These are phyloP conservation scores for Amylostereum areolatum DNA, from an alignment of 1,284 basidiomycete genomes.

Conservation along the genomic window DNA sequence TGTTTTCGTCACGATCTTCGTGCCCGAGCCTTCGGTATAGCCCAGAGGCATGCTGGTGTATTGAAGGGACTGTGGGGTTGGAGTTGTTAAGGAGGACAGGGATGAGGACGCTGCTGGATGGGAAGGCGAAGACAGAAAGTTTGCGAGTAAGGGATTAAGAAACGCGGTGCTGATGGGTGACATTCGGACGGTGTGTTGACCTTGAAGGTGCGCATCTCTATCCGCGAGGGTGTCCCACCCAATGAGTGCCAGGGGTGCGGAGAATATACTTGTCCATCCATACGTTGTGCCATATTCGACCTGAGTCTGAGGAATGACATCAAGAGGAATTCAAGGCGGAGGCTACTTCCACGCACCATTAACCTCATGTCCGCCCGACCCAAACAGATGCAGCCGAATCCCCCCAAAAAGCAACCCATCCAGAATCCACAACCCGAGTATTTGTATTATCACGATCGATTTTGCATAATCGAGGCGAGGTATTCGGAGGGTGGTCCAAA, in stretches of 20 bases:
- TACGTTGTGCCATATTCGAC: neutral
- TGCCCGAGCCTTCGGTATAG: constrained; percentile 32
- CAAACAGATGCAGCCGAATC: constrained; percentile 24
- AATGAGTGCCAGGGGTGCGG: constrained; percentile 41
- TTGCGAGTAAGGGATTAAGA: constrained; percentile 60
- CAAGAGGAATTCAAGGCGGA: neutral
- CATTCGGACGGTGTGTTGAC: constrained; percentile 86
- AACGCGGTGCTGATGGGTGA: constrained; percentile 86
- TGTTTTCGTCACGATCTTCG: constrained; percentile 23
- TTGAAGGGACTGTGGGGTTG: constrained; percentile 60
- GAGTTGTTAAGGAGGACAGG: constrained; percentile 92
- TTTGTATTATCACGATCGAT: constrained; percentile 53
- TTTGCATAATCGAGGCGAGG: constrained; percentile 69
- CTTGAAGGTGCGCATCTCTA: constrained; percentile 60
- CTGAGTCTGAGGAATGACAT: constrained; percentile 5
- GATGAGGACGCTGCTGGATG: constrained; percentile 54
- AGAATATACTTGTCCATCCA: constrained; percentile 33
- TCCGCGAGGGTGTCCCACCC: constrained; percentile 31
- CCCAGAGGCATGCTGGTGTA: constrained; percentile 77
- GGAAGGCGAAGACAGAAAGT: constrained; percentile 71
- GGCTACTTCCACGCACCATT: neutral
- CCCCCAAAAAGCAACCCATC: constrained; percentile 72
- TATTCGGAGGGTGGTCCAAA: constrained; percentile 67
- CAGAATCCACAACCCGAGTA: constrained; percentile 50
- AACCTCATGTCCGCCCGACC: constrained; percentile 15